Conservation (phyloP, 1,284 basidiomycete species). For the Wolfiporia cocos region DNA sequence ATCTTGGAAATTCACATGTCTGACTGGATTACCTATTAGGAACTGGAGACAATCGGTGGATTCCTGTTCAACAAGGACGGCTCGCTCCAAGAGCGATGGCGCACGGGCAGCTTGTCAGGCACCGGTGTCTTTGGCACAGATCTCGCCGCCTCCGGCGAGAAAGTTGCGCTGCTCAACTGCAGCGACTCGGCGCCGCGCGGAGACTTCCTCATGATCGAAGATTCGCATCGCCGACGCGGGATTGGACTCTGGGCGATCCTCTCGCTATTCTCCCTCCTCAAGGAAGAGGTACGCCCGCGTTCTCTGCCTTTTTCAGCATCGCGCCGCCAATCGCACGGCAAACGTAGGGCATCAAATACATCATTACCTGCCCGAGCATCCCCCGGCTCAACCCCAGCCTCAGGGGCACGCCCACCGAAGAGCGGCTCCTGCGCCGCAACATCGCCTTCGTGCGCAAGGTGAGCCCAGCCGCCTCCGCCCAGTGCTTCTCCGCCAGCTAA, state of each 20-base stretch:
- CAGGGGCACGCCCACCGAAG: slow-evolving; percentile 1
- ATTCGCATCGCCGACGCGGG: background rate
- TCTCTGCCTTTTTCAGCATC: background rate
- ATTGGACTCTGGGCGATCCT: slow-evolving; percentile 1
- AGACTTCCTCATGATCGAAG: slow-evolving; percentile 2
- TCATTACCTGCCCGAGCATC: slow-evolving; percentile 2
- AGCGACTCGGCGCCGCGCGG: background rate
- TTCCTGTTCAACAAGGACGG: slow-evolving; percentile 3
- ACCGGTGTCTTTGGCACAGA: slow-evolving; percentile 5
- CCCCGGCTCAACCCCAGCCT: slow-evolving; percentile 1
- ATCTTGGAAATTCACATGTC: background rate
- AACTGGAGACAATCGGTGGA: slow-evolving; percentile 2
- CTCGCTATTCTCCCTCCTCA: background rate
- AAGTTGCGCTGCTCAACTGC: slow-evolving; percentile 4
- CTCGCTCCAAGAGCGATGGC: background rate
- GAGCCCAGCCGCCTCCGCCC: background rate
- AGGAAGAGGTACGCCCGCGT: slow-evolving; percentile 2
- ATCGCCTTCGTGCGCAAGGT: slow-evolving; percentile 6
- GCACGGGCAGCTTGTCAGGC: background rate
- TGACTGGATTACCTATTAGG: background rate
- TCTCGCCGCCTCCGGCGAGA: background rate
- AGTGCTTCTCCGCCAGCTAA: background rate
- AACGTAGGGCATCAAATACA: slow-evolving; percentile 5
- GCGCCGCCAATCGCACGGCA: background rate
- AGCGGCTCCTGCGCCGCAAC: slow-evolving; percentile 3